Percentiles rank a stretch among this genome's conserved stretches.
Evolutionary conservation across 2,329 filamentous ascomycete genomes (phyloP).

Genomic region (Hysterium pulicare): DNA sequence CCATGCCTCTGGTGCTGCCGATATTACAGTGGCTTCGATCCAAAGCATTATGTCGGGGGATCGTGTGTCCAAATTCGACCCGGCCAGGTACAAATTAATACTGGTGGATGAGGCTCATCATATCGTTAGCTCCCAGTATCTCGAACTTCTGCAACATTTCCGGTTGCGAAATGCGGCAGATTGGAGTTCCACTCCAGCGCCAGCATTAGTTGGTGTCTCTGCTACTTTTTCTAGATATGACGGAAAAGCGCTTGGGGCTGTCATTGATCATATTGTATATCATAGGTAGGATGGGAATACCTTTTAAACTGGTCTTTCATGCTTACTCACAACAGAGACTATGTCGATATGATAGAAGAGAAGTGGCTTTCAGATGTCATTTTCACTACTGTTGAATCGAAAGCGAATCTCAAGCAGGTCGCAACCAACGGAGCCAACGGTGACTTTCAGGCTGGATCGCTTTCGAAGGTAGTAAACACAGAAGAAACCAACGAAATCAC

Average conservation of each 20-base stretch:
- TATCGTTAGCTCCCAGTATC: slow-evolving; percentile 80
- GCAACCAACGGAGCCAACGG: slow-evolving; percentile 58
- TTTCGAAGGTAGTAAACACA: slow-evolving; percentile 82
- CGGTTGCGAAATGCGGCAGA: slow-evolving; percentile 55
- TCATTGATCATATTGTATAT: slow-evolving; percentile 93
- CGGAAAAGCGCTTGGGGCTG: slow-evolving; percentile 74
- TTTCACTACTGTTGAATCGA: slow-evolving; percentile 87
- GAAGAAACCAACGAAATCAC: slow-evolving; percentile 76
- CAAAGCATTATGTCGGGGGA: slow-evolving; percentile 75
- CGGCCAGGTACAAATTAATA: slow-evolving; percentile 76
- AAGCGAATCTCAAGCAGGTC: slow-evolving; percentile 73
- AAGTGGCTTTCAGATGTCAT: slow-evolving; percentile 90
- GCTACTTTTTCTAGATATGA: slow-evolving; percentile 79
- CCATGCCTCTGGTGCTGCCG: slow-evolving; percentile 73
- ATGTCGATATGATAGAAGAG: slow-evolving; percentile 77
- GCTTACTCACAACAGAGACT: slow-evolving; percentile 48
- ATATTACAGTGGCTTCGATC: slow-evolving; percentile 91
- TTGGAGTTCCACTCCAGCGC: slow-evolving; percentile 25
- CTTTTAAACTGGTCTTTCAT: not conserved
- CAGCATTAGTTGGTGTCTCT: slow-evolving; percentile 80
- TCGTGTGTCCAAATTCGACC: slow-evolving; percentile 79
- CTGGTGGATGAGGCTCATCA: slow-evolving; percentile 97
- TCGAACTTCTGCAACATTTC: slow-evolving; percentile 75
- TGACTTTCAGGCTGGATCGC: slow-evolving; percentile 75
- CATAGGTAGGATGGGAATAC: slow-evolving; percentile 57